Evolutionary conservation across 495 filamentous ascomycete species (phyloP), one percentile per base, ranked within the genome.

Genomic region (Lasiosphaeris hirsuta): DNA sequence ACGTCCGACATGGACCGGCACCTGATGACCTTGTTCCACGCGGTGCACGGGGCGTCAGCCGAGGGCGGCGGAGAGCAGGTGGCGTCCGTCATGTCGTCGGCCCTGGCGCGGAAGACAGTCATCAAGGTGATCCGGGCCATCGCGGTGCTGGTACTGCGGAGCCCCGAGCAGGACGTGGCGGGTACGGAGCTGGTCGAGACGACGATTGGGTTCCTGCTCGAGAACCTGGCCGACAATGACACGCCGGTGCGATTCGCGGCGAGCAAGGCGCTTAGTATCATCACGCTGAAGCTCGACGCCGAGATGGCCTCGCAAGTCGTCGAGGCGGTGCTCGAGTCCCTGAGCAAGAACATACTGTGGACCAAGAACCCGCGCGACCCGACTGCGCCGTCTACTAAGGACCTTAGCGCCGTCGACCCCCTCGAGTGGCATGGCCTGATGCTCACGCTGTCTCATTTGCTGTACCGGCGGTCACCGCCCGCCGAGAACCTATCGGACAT

Each of bases 381-480:
- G 0, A 49, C 57, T 7, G 69, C 59, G 15, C 62, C 60, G 5
- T 63, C 80, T 13, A 80, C 73, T 42, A 79, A 80, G 30, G 87
- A 90, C 64, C 69, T 94, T 38, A 83, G 83, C 49, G 82, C 82
- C 1, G 90, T 92, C 35, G 83, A 94, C 65, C 80, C 90, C 1
- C 77, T 90, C 7, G 81, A 86, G 68, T 99, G 94, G 94, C 94
- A 99, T 64, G 94, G 94, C 5, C 69, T 95, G 37, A 89, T 90
- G 54, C 80, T 99, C 10, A 93, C 92, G 0, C 75, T 99, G 1
- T 86, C 90, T 0, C 90, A 97, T 68, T 73, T 94, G 3, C 73
- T 97, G 1, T 95, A 92, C 67, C 85, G 88, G 51, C 83, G 83
- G 33, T 88, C 90, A 5, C 83, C 88, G 7, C 86, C 90, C 3